Conservation (phyloP, 306 rosid species). For the Mimosa pudica region DNA sequence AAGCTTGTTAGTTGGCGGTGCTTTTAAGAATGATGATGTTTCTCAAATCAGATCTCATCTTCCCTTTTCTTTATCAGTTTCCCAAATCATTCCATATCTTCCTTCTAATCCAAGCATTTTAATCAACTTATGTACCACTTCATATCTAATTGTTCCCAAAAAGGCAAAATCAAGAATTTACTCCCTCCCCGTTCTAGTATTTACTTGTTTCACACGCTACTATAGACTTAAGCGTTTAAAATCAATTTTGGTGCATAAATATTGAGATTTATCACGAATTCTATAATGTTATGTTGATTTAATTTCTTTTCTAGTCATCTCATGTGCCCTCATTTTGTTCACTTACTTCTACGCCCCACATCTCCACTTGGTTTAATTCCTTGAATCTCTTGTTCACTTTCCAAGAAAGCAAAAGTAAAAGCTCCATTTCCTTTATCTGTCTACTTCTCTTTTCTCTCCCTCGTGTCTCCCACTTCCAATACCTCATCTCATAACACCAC, state of each 20-base stretch:
- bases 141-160: constrained; percentile 32
- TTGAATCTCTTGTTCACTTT: constrained; percentile 9
- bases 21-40: constrained; percentile 49
- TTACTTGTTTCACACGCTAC: not conserved
- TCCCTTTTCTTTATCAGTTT: not conserved
- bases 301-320: constrained; percentile 14
- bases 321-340: constrained; percentile 6
- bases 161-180: constrained; percentile 26
- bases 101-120: constrained; percentile 48
- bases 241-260: not conserved
- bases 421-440: constrained; percentile 6
- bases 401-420: constrained; percentile 20
- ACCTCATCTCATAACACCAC: not conserved
- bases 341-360: constrained; percentile 22
- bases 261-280: not conserved
- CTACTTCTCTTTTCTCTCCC: not conserved
- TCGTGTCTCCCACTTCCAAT: not conserved
- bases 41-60: not conserved
- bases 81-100: not conserved
- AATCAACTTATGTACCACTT: constrained; percentile 7
- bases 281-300: not conserved
- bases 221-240: not conserved
- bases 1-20: constrained; percentile 43
- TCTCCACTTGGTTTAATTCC: constrained; percentile 15
- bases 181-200: constrained; percentile 22